Evolutionary conservation across 2,329 filamentous ascomycete genomes (phyloP).

Genomic region (Aspergillus sp.): DNA sequence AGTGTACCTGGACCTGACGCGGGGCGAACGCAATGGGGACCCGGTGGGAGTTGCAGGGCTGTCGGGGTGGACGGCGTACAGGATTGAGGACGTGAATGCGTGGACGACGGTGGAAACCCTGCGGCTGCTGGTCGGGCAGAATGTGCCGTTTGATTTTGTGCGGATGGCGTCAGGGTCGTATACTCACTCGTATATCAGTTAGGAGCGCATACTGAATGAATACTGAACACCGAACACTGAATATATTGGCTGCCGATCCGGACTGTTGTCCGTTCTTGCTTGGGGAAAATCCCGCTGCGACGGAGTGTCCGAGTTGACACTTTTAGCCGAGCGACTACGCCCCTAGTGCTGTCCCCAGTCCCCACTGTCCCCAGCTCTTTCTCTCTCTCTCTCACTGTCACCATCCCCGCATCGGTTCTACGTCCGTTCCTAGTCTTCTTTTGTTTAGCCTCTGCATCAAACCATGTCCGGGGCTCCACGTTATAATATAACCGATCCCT

Average conservation of each 20-base stretch:
- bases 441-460: not conserved
- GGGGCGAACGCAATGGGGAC: conserved; percentile 66
- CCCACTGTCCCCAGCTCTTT: too few species aligned
- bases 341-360: too few species aligned
- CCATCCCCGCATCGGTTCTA: conserved; percentile 19
- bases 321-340: not conserved
- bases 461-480: conserved; percentile 9
- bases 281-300: conserved; percentile 18
- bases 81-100: conserved; percentile 74
- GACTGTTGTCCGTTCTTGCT: conserved; percentile 17
- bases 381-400: not conserved
- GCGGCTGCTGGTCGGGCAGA: conserved; percentile 76
- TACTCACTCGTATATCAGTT: not conserved
- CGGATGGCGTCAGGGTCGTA: conserved; percentile 64
- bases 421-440: conserved; percentile 7
- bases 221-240: too few species aligned
- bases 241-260: not conserved
- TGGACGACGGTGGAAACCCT: conserved; percentile 84
- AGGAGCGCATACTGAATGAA: not conserved
- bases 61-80: conserved; percentile 77
- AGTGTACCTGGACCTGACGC: conserved; percentile 78
- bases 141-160: conserved; percentile 85
- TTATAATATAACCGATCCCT: conserved; percentile 11
- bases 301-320: not conserved
- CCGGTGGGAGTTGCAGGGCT: conserved; percentile 68